phyloP scores from a whole-genome alignment of 768 basidiomycete species.

The Mycena vulgaris region DNA sequence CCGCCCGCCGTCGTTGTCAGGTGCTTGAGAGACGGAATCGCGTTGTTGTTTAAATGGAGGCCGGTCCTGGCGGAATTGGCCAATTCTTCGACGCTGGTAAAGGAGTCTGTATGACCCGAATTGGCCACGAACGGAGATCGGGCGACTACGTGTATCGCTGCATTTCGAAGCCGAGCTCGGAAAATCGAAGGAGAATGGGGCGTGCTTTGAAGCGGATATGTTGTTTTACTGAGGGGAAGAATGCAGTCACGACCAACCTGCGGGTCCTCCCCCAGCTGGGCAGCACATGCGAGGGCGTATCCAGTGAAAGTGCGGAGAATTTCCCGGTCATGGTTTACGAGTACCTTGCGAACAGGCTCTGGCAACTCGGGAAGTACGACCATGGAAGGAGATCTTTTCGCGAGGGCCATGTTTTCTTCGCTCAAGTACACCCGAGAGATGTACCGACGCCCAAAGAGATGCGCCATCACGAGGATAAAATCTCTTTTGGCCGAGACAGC shows the following conservation, averaged over 20 bases:
- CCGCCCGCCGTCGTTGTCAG: slow-evolving; percentile 39
- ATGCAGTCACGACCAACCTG: slow-evolving; percentile 58
- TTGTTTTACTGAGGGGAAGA: slow-evolving; percentile 65
- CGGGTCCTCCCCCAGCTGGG: slow-evolving; percentile 47
- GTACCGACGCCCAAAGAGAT: slow-evolving; percentile 76
- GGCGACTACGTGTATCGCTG: slow-evolving; percentile 55
- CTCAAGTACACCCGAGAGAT: slow-evolving; percentile 62
- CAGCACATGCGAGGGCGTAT: slow-evolving; percentile 67
- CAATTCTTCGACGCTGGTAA: slow-evolving; percentile 67
- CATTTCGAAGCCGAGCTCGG: slow-evolving; percentile 53
- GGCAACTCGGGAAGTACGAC: slow-evolving; percentile 70
- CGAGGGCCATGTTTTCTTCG: slow-evolving; percentile 49
- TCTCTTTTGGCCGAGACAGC: slow-evolving; percentile 60
- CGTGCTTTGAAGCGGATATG: slow-evolving; percentile 34
- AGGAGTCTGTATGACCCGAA: slow-evolving; percentile 75
- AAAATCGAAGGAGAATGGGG: slow-evolving; percentile 47
- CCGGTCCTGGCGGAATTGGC: slow-evolving; percentile 65
- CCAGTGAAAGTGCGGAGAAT: slow-evolving; percentile 68
- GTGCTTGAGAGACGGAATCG: slow-evolving; percentile 69
- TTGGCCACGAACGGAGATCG: slow-evolving; percentile 78
- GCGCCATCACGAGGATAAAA: slow-evolving; percentile 70
- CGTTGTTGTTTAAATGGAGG: slow-evolving; percentile 70
- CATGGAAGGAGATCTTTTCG: slow-evolving; percentile 66
- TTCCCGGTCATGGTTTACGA: slow-evolving; percentile 63
- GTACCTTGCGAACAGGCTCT: slow-evolving; percentile 54